phyloP scores from a whole-genome alignment of 768 basidiomycete genomes.

The Tephrocybe sp. region DNA sequence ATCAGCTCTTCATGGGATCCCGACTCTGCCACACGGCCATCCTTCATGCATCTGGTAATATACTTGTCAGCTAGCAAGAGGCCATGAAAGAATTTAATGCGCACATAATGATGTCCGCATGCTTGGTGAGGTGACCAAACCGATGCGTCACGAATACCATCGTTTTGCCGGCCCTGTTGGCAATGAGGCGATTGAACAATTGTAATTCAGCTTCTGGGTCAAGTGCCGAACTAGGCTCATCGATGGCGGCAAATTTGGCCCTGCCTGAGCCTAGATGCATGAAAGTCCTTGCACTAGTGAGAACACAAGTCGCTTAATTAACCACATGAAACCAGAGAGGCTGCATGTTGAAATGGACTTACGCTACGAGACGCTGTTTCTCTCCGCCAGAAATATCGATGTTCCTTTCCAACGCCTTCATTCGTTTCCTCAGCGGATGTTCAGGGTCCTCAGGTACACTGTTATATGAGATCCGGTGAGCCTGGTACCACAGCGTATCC shows the following conservation, averaged over 20 bases:
- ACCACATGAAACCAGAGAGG: background rate
- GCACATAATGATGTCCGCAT: slow-evolving; percentile 35
- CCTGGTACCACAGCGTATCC: slow-evolving; percentile 19
- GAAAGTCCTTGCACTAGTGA: slow-evolving; percentile 25
- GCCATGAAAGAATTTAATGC: slow-evolving; percentile 2
- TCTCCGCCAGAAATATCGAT: slow-evolving; percentile 24
- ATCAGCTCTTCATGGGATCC: slow-evolving; percentile 33
- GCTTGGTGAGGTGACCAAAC: slow-evolving; percentile 33
- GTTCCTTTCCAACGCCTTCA: slow-evolving; percentile 16
- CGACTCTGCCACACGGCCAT: slow-evolving; percentile 27
- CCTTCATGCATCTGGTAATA: slow-evolving; percentile 31
- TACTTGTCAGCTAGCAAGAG: background rate
- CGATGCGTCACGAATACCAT: slow-evolving; percentile 37
- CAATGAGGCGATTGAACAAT: slow-evolving; percentile 31
- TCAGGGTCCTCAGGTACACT: slow-evolving; percentile 16
- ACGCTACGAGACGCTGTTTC: slow-evolving; percentile 27
- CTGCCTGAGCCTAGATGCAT: slow-evolving; percentile 24
- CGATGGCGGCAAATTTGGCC: slow-evolving; percentile 37
- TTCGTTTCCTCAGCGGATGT: slow-evolving; percentile 16
- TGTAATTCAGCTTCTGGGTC: slow-evolving; percentile 42
- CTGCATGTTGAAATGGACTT: background rate
- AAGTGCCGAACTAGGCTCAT: slow-evolving; percentile 47
- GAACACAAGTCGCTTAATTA: background rate
- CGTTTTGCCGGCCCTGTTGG: slow-evolving; percentile 31
- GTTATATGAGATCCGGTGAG: background rate